These are phyloP conservation scores for Hymenoscyphus fraxineus DNA, from an alignment of 2,329 filamentous ascomycete genomes.

Conservation along the genomic window DNA sequence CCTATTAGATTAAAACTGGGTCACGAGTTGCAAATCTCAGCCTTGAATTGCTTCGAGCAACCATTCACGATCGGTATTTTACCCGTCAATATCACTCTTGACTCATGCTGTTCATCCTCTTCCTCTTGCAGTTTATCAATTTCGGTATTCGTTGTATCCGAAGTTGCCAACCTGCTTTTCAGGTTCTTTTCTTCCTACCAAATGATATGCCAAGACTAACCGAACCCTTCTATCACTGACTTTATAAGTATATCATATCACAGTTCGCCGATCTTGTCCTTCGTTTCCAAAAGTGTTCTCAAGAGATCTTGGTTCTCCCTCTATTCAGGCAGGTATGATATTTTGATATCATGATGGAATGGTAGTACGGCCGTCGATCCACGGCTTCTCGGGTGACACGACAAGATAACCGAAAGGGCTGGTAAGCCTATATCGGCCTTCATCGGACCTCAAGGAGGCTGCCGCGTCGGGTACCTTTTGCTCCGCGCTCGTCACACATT, in stretches of 20 bases:
- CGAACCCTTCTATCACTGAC: background rate
- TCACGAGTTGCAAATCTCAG: background rate
- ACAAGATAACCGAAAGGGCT: background rate
- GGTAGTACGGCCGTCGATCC: background rate
- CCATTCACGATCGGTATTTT: background rate
- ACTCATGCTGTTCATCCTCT: background rate
- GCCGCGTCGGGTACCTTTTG: background rate
- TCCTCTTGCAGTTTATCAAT: background rate
- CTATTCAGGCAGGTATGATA: background rate
- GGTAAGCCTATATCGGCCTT: background rate
- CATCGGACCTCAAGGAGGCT: background rate
- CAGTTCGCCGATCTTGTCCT: background rate
- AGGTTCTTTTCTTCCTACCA: background rate
- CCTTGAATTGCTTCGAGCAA: background rate
- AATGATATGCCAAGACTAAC: background rate
- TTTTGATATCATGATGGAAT: background rate
- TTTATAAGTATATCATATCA: background rate
- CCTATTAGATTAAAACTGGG: background rate
- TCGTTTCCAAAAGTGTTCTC: background rate
- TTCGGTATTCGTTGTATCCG: background rate
- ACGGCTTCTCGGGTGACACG: background rate
- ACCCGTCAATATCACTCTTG: background rate
- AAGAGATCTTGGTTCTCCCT: background rate
- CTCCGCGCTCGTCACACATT: conserved; percentile 1
- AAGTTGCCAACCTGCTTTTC: background rate